Evolutionary conservation across 805 yeast species (phyloP).

Genomic region (Candida namnaoensis): DNA sequence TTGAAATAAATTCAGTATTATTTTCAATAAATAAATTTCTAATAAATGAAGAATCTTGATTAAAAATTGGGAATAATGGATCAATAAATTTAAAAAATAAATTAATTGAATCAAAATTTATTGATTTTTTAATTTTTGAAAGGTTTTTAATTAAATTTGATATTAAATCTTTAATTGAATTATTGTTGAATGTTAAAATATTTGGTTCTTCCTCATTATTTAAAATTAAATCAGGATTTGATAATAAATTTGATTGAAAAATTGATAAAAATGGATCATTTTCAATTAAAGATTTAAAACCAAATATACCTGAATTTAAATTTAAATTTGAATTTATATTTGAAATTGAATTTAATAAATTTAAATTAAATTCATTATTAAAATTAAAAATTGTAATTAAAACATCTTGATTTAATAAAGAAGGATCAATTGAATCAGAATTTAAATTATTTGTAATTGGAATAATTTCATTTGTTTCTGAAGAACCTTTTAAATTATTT

Average conservation of each 20-base stretch:
- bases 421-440: constrained; percentile 9
- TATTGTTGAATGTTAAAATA: too few species aligned
- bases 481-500: too few species aligned
- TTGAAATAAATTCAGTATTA: too few species aligned
- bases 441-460: too few species aligned
- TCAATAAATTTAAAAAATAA: not conserved
- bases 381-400: constrained; percentile 7
- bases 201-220: too few species aligned
- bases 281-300: constrained; percentile 6
- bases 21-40: too few species aligned
- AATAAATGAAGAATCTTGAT: not conserved
- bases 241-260: too few species aligned
- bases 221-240: too few species aligned
- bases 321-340: constrained; percentile 7
- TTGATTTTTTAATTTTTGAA: not conserved
- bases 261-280: constrained; percentile 10
- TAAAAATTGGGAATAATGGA: not conserved
- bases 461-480: not conserved
- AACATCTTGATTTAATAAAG: constrained; percentile 7
- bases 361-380: too few species aligned
- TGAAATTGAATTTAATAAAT: too few species aligned
- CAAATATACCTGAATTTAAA: constrained; percentile 14
- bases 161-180: too few species aligned
- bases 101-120: too few species aligned
- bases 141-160: not conserved